These are phyloP conservation scores for Cnidoscolus chayamansa DNA, from an alignment of 441 rosid genomes.

Conservation along the genomic window DNA sequence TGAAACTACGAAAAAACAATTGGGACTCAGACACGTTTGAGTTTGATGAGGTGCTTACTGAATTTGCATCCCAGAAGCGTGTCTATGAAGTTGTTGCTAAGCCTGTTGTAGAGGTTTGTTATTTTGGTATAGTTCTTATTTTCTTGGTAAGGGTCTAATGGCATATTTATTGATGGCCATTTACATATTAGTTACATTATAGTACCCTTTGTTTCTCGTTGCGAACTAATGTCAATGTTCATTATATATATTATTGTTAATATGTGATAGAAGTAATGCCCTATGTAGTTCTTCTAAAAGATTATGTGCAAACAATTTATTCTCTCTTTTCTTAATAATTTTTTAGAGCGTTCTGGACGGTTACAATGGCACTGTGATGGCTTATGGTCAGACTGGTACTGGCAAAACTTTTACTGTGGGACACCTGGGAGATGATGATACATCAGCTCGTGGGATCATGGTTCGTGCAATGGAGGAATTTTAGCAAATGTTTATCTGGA, in stretches of 20 bases:
- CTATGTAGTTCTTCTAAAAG: neutral
- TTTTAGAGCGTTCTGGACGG: constrained; percentile 91
- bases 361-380: constrained; percentile 98
- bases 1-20: constrained; percentile 90
- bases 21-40: constrained; percentile 93
- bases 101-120: constrained; percentile 89
- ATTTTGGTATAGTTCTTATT: constrained; percentile 21
- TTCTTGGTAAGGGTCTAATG: neutral
- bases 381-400: constrained; percentile 99
- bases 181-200: neutral
- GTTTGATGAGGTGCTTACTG: constrained; percentile 88
- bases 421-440: constrained; percentile 79
- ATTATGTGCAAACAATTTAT: constrained; percentile 1
- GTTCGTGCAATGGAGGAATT: constrained; percentile 98
- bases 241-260: too few relatives aligned
- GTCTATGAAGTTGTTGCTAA: constrained; percentile 95
- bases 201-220: neutral
- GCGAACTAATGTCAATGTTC: neutral
- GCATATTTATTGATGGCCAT: neutral
- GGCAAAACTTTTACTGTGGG: constrained; percentile 98
- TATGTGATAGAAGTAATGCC: neutral
- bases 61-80: constrained; percentile 91
- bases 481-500: constrained; percentile 60
- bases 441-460: constrained; percentile 96
- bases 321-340: constrained; percentile 4